Evolutionary conservation across 1,284 basidiomycete species (phyloP), one percentile per base, ranked within the genome.

Genomic region (Naganishia albida): DNA sequence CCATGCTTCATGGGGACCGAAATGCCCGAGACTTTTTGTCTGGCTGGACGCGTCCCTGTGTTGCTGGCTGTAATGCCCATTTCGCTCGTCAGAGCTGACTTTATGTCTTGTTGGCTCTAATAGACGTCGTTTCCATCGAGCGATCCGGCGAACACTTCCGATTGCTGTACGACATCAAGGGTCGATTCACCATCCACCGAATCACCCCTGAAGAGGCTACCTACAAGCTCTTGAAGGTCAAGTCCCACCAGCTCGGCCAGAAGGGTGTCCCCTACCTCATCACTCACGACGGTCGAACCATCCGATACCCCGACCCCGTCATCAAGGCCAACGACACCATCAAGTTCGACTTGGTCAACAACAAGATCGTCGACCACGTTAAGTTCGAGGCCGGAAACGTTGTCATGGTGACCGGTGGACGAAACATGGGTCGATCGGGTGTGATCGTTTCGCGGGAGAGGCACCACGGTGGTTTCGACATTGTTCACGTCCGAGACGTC

Each of bases 71-170:
- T 60, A 60, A 60, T 50, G 60, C 60, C 50, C 48, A 23, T 30
- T 42, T 55, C 62, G 52, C 57, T 60, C 57, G 30, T 49, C 51
- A 54, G 52, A 44, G 46, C 63, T 64, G 48, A 16, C 60, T 64
- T 43, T 34, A 59, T 46, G 40, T 57, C 50, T n/a, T 39, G 53
- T 13, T 34, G 34, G 34, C 30, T 46, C 13, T 10, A 2, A 12
- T 67, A 93, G 93, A 99, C 81, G 95, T 98, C 69, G 86, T 99
- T 80, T 87, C 92, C 67, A 92, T 99, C 73, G 96, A 99, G 83
- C 94, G 94, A 82, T 98, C 95, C 55, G 92, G 91, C 82, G 95
- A 99, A 83, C 90, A 98, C 85, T 99, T 99, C 90, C 95, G 95
- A 81, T 87, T 99, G 73, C 86, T 99, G 59, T 99, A 99, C 86